Conservation (phyloP, 2,329 filamentous ascomycete species). For the Colletotrichum sp. region DNA sequence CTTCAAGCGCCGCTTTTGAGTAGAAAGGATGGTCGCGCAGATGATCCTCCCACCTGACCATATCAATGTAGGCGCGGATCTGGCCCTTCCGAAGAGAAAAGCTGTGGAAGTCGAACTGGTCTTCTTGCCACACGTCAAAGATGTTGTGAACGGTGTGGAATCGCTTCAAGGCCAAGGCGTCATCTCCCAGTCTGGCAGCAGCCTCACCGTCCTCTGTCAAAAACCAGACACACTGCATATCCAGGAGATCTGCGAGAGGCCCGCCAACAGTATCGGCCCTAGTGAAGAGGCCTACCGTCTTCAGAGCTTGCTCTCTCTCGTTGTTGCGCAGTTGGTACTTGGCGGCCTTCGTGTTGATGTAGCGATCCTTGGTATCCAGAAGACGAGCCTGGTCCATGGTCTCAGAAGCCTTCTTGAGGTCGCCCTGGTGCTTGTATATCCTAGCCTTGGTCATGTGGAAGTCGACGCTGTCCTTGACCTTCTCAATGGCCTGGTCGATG, state of each 20-base stretch:
- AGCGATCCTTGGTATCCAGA: conserved; percentile 88
- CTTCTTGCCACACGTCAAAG: conserved; percentile 97
- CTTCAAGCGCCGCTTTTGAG: conserved; percentile 80
- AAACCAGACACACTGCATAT: conserved; percentile 99
- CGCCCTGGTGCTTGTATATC: conserved; percentile 89
- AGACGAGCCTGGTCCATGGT: conserved; percentile 87
- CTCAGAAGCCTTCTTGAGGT: conserved; percentile 79
- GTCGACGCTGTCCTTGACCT: conserved; percentile 83
- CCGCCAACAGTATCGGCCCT: conserved; percentile 88
- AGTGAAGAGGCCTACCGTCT: conserved; percentile 93
- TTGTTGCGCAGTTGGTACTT: conserved; percentile 97
- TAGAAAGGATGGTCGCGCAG: conserved; percentile 94
- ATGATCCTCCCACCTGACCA: conserved; percentile 95
- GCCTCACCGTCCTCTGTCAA: conserved; percentile 94
- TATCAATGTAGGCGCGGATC: conserved; percentile 92
- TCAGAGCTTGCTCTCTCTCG: conserved; percentile 83
- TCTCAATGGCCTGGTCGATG: conserved; percentile 81
- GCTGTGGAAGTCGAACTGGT: conserved; percentile 98
- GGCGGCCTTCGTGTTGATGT: conserved; percentile 97
- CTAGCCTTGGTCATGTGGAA: conserved; percentile 95
- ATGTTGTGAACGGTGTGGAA: conserved; percentile 89
- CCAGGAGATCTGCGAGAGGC: conserved; percentile 86
- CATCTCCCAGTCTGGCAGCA: conserved; percentile 80
- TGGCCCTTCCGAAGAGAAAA: conserved; percentile 98
- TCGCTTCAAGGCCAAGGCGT: conserved; percentile 88